Conservation (phyloP, 495 filamentous ascomycete genomes). For the Aspergillus sclerotiicarbonarius region DNA sequence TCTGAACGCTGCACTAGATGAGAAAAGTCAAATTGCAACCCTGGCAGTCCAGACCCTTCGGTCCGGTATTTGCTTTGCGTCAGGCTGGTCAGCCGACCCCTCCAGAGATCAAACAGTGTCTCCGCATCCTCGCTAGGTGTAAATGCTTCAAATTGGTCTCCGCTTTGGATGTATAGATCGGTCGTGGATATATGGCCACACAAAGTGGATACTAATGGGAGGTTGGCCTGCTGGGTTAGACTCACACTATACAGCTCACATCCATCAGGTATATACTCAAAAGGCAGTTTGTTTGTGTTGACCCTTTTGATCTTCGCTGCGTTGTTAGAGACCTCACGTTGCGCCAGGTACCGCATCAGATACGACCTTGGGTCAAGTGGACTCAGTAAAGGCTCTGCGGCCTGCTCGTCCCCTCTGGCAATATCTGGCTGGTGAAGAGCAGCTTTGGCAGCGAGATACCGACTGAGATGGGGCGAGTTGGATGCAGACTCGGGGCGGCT, state of each 20-base stretch:
- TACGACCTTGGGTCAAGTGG: constrained; percentile 39
- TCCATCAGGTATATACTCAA: constrained; percentile 38
- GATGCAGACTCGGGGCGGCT: constrained; percentile 4
- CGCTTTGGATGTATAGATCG: constrained; percentile 26
- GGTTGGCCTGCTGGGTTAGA: constrained; percentile 13
- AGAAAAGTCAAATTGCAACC: constrained; percentile 18
- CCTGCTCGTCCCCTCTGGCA: neutral
- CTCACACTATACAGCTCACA: constrained; percentile 27
- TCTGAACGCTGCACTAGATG: neutral
- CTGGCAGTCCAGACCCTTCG: neutral
- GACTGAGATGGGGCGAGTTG: constrained; percentile 34
- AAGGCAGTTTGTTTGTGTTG: constrained; percentile 29
- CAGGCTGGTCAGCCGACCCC: constrained; percentile 13
- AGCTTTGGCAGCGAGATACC: constrained; percentile 40
- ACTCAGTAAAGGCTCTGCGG: constrained; percentile 10
- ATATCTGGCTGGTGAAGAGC: constrained; percentile 25
- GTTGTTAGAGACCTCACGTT: neutral
- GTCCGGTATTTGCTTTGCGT: constrained; percentile 19
- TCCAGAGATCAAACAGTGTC: constrained; percentile 16
- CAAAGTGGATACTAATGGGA: constrained; percentile 4
- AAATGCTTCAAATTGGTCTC: constrained; percentile 18
- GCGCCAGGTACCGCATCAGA: constrained; percentile 28
- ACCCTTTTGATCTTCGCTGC: constrained; percentile 20
- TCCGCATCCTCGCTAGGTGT: constrained; percentile 4
- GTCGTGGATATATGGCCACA: constrained; percentile 6